Evolutionary conservation across 805 yeast genomes (phyloP).

Genomic region (Komagataella pseudopastoris): DNA sequence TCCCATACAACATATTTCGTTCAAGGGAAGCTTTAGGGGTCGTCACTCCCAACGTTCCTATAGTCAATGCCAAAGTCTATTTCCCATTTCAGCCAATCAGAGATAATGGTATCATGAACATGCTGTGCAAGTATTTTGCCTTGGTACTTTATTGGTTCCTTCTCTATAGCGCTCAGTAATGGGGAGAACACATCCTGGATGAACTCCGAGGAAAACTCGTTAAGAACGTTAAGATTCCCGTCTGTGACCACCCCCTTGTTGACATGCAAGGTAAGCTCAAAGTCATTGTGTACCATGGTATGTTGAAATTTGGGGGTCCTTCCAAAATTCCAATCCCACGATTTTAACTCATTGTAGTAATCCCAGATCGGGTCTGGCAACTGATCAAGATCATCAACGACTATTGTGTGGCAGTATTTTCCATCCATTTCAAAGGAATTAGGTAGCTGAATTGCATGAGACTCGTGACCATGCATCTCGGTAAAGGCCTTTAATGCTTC

Average conservation of each 20-base stretch:
- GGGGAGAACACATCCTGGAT: constrained; percentile 6
- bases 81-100: constrained; percentile 12
- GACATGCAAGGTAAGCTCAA: constrained; percentile 24
- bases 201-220: constrained; percentile 5
- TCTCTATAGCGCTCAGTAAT: constrained; percentile 4
- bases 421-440: constrained; percentile 1
- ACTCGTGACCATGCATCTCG: constrained; percentile 13
- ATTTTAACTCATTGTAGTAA: constrained; percentile 25
- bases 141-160: constrained; percentile 7
- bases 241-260: constrained; percentile 31
- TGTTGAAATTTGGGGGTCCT: constrained; percentile 65
- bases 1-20: neutral
- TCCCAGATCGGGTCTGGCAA: constrained; percentile 24
- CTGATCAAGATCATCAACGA: constrained; percentile 14
- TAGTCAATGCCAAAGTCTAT: constrained; percentile 13
- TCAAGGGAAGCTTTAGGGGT: neutral
- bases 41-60: constrained; percentile 2
- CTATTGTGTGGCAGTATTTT: constrained; percentile 9
- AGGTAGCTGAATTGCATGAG: neutral
- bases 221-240: neutral
- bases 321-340: constrained; percentile 70
- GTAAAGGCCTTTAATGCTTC: constrained; percentile 27
- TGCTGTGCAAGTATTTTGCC: constrained; percentile 7
- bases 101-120: constrained; percentile 6
- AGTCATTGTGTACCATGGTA: constrained; percentile 19